Base-by-base conservation (phyloP, 257 asterid genomes). In the Gentiana straminea region DNA sequence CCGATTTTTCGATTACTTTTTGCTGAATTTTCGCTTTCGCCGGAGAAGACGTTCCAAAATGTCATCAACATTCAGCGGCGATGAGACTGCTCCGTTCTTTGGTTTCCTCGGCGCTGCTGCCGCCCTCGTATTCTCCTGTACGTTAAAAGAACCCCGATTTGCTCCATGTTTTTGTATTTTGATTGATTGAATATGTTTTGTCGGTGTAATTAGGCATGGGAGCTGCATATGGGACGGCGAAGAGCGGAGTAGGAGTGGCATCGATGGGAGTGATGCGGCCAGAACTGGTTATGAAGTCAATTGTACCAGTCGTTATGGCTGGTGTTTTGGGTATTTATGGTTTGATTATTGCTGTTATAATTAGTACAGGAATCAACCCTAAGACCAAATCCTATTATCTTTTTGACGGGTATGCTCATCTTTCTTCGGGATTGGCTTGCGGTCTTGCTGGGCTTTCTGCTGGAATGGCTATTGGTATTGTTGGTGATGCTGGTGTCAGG, bases 381-480 rank as follows among this genome's bases (percentile, higher is more conserved):
- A 70, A 59, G 70, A 60, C 66, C 24, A 67, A 67, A 57, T 57
- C 71, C 11, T 67, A 67, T 62, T 67, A 67, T n/a, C 71, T 62
- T 3, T 62, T 61, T 41, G 73, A 61, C 57, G 73, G 68, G 38
- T 70, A 67, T 39, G 71, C 71, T 2, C 70, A 64, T 54, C 69
- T 59, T 47, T 70, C 75, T 15, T 70, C 75, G 3, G 75, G 75
- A 8, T 60, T 70, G 62, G 67, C 75, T 70, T 70, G 75, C 8
- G 70, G 75, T 15, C 75, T 70, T n/a, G 78, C 78, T 33, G 78
- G 78, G 33, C 78, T 73, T 51, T 73, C 78, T 10, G 78, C 78
- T 32, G 78, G 78, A 51, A 73, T 73, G 78, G 78, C 78, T 32
- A 73, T 68, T 52, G 75, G 75, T 2, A 67, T 68, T 36, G 73